phyloP scores from a whole-genome alignment of 176 grass and related monocot genomes.

The Oropetium thomaeum region DNA sequence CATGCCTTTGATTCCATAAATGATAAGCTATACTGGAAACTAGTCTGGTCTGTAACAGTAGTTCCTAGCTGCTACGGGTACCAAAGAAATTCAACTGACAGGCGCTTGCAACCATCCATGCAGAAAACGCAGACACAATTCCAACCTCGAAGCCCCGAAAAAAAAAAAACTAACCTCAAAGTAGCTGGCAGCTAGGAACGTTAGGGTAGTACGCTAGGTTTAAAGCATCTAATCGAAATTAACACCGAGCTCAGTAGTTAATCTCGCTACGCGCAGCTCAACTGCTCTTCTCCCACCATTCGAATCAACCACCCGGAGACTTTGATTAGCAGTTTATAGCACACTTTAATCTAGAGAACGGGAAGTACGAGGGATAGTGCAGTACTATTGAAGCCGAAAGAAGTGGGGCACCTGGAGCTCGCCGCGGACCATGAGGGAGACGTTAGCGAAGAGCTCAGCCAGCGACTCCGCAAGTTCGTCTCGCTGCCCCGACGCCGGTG shows the following conservation, averaged over 20 bases:
- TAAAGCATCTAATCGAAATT: neutral
- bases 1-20: neutral
- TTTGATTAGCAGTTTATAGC: neutral
- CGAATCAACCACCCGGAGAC: too few relatives aligned
- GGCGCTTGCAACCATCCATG: neutral
- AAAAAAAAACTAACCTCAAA: too few relatives aligned
- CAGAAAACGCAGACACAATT: neutral
- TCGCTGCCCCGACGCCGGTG: conserved; percentile 18
- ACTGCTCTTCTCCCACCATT: too few relatives aligned
- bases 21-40: neutral
- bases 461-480: conserved; percentile 74
- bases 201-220: neutral
- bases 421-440: conserved; percentile 82
- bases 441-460: conserved; percentile 67
- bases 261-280: neutral
- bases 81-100: neutral
- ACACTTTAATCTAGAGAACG: neutral
- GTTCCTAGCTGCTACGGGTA: neutral
- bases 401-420: conserved; percentile 67
- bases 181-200: neutral
- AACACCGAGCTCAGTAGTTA: neutral
- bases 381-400: neutral
- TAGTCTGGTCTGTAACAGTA: neutral
- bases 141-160: neutral
- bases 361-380: neutral